Evolutionary conservation across 768 basidiomycete genomes (phyloP).

Genomic region (Antrodiella citrinella): DNA sequence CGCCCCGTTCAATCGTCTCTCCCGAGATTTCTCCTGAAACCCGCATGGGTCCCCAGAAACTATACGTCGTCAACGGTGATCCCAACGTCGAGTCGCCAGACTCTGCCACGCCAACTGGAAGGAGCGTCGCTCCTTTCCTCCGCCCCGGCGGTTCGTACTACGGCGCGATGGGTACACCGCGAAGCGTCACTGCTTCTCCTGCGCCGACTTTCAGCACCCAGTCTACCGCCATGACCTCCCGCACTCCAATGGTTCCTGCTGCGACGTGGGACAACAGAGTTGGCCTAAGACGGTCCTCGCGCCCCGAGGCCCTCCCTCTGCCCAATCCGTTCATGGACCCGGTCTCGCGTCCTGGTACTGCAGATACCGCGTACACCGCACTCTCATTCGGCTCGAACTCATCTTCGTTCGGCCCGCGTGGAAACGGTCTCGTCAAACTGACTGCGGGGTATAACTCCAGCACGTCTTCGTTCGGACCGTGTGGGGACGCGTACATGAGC

Average conservation of each 20-base stretch:
- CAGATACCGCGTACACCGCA: slow-evolving; percentile 8
- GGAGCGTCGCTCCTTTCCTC: neutral
- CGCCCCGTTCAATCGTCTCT: neutral
- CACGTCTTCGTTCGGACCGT: neutral
- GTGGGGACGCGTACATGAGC: neutral
- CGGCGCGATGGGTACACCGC: slow-evolving; percentile 4
- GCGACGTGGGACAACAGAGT: neutral
- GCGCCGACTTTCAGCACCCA: neutral
- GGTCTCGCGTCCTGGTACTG: slow-evolving; percentile 9
- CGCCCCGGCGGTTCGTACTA: neutral
- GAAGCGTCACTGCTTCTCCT: neutral
- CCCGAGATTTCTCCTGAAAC: neutral
- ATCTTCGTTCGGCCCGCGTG: neutral
- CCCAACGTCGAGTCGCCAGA: neutral
- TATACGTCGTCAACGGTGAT: neutral
- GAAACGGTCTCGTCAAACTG: neutral
- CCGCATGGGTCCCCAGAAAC: neutral
- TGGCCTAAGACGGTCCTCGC: neutral
- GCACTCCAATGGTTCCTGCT: neutral
- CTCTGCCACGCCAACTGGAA: neutral
- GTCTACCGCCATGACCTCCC: neutral
- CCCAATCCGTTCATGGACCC: slow-evolving; percentile 15
- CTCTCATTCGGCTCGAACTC: slow-evolving; percentile 1
- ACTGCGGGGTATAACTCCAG: neutral
- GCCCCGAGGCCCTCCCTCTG: slow-evolving; percentile 4